These are phyloP conservation scores for Alternaria alternata DNA, from an alignment of 2,329 filamentous ascomycete genomes.

Conservation along the genomic window DNA sequence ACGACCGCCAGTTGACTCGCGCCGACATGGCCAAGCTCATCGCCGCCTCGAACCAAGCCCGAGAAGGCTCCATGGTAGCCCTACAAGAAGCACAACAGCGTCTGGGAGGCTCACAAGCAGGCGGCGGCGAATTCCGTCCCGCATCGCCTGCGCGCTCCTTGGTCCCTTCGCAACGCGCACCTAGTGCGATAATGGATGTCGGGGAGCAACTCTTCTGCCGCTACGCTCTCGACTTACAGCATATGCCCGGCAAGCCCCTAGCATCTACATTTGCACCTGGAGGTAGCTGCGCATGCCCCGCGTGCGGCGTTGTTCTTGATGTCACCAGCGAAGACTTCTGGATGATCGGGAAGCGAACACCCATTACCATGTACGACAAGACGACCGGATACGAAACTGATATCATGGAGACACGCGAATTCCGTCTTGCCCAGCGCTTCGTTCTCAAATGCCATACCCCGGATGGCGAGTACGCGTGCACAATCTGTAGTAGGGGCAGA, in stretches of 20 bases:
- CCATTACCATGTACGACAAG: constrained; percentile 33
- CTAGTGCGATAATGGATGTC: constrained; percentile 26
- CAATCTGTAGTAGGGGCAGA: constrained; percentile 43
- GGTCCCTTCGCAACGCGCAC: constrained; percentile 36
- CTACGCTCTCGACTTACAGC: constrained; percentile 48
- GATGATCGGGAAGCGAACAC: constrained; percentile 49
- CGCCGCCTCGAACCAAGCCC: constrained; percentile 52
- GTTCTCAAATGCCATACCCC: constrained; percentile 50
- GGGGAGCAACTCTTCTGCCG: constrained; percentile 43
- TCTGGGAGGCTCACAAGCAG: constrained; percentile 25
- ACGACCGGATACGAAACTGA: constrained; percentile 38
- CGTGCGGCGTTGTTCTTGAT: constrained; percentile 37
- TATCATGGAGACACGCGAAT: constrained; percentile 48
- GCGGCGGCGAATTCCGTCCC: constrained; percentile 17
- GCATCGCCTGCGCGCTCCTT: constrained; percentile 32
- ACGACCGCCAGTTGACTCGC: constrained; percentile 50
- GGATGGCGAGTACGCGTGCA: constrained; percentile 48
- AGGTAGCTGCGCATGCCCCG: constrained; percentile 41
- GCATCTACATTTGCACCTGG: constrained; percentile 44
- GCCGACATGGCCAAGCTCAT: constrained; percentile 52
- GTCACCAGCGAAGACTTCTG: constrained; percentile 48
- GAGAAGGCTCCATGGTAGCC: constrained; percentile 52
- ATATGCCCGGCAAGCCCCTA: constrained; percentile 39
- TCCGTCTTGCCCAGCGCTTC: constrained; percentile 48
- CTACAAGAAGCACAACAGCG: constrained; percentile 48